phyloP scores from a whole-genome alignment of 139 green algal genomes.

The Raphidocelis subcapitata region DNA sequence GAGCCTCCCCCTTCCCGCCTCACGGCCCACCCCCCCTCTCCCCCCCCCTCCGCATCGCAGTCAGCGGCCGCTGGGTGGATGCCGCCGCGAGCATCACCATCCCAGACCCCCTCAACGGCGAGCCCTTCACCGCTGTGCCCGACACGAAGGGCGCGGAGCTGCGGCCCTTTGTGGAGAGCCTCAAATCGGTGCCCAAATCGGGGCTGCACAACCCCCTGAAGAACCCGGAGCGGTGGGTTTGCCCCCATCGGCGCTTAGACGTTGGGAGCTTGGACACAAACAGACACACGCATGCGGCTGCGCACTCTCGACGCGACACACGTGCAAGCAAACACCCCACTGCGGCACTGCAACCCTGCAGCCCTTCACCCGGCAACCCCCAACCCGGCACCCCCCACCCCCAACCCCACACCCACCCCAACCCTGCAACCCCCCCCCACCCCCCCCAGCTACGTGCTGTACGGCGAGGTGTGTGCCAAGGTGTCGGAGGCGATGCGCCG shows the following conservation, averaged over 20 bases:
- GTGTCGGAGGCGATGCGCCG: constrained; percentile 75
- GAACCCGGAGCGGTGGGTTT: constrained; percentile 78
- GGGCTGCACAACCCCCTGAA: constrained; percentile 95
- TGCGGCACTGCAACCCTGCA: too few relatives aligned
- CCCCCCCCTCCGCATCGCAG: constrained; percentile 35
- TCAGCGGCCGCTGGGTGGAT: constrained; percentile 67
- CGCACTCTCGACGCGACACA: too few relatives aligned
- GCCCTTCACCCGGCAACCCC: too few relatives aligned
- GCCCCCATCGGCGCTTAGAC: too few relatives aligned
- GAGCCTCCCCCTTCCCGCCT: background rate
- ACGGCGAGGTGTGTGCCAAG: constrained; percentile 78
- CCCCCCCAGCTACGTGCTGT: constrained; percentile 81
- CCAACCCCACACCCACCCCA: background rate
- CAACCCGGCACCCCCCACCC: too few relatives aligned
- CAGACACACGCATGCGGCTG: too few relatives aligned
- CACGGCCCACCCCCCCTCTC: background rate
- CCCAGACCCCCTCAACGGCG: constrained; percentile 79
- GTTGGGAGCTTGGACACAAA: too few relatives aligned
- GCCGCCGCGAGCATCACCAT: constrained; percentile 51
- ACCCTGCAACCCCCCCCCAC: constrained; percentile 1
- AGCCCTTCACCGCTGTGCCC: constrained; percentile 70
- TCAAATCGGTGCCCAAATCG: constrained; percentile 76
- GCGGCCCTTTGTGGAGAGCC: constrained; percentile 71
- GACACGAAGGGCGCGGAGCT: constrained; percentile 69
- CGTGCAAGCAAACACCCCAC: too few relatives aligned